phyloP scores from a whole-genome alignment of 768 basidiomycete species.

The Boletus subcaerulescens region DNA sequence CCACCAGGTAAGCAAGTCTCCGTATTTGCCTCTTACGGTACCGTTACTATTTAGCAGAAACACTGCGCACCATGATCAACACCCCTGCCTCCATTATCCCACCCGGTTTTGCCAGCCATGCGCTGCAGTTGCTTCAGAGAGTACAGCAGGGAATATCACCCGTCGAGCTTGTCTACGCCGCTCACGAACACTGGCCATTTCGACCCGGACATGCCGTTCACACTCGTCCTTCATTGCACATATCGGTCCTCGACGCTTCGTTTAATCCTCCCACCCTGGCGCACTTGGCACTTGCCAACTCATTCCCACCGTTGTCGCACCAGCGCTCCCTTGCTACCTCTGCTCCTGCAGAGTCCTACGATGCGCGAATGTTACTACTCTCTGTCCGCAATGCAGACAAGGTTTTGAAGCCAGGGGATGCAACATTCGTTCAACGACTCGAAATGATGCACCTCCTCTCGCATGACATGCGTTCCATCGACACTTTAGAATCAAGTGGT shows the following conservation, averaged over 20 bases:
- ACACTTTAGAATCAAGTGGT: not conserved
- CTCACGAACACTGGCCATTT: constrained; percentile 67
- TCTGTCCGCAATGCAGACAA: constrained; percentile 91
- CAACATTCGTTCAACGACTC: constrained; percentile 71
- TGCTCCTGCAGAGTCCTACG: constrained; percentile 39
- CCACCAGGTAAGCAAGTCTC: constrained; percentile 1
- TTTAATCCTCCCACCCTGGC: constrained; percentile 92
- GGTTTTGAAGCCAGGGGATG: constrained; percentile 62
- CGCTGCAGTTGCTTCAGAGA: constrained; percentile 20
- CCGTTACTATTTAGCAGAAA: not conserved
- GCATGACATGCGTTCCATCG: constrained; percentile 34
- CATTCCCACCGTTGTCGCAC: constrained; percentile 25
- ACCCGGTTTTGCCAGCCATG: constrained; percentile 19
- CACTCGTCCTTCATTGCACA: constrained; percentile 35
- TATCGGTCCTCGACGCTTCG: constrained; percentile 85
- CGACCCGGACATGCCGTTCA: constrained; percentile 24
- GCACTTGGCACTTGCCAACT: constrained; percentile 72
- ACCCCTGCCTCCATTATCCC: constrained; percentile 5
- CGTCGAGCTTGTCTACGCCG: constrained; percentile 58
- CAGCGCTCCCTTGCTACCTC: not conserved
- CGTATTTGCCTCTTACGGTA: not conserved
- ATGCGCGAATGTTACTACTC: constrained; percentile 74
- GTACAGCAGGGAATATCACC: constrained; percentile 46
- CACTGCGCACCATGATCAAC: constrained; percentile 3
- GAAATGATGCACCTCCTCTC: constrained; percentile 85